Evolutionary conservation across 345 rosid genomes (phyloP), one percentile per base, ranked within the genome.

Genomic region (Syzygium jambos): DNA sequence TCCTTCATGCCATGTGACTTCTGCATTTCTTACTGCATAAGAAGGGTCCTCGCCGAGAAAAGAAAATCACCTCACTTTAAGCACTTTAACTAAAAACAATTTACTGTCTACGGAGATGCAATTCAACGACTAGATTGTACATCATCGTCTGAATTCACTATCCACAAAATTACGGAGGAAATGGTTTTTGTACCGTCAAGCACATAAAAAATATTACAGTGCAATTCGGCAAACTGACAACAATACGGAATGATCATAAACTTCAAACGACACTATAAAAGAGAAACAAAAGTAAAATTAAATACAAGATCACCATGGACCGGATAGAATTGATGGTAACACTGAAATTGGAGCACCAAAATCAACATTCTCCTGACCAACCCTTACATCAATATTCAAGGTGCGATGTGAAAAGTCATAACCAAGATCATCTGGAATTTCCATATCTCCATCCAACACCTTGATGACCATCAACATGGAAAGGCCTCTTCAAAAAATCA

Each of bases 391-490:
- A 12, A 61, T 56, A 56, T 56, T 61, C 34, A 61, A 12, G 68
- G 34, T 61, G 68, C 3, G 34, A 61, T 2, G 34, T 61, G 34
- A 61, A 12, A 61, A 61, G 17, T 61, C 9, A 61, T 61, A 61
- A 61, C 34, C 34, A 27, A n/a, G 34, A 23, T 27, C 85, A 23
- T 65, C 87, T 9, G 80, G 87, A 21, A 86, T 89, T 2, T 77
- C 63, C 77, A 85, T 55, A 12, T 25, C 77, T 56, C 92, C 90
- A 43, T 91, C 92, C 17, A 92, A 68, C 80, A 87, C 90, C 86
- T 86, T 84, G 23, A 89, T 89, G 22, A 91, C 91, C 12, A 61
- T 80, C n/a, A 90, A 89, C 92, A 91, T 92, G 30, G 83, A 43
- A 85, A 22, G 92, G 92, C 86, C 92, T 89, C 51, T 52, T 88